Evolutionary conservation across 164 flowering plant species (phyloP), one percentile per base, ranked within the genome.

Genomic region (Berberis thunbergii): DNA sequence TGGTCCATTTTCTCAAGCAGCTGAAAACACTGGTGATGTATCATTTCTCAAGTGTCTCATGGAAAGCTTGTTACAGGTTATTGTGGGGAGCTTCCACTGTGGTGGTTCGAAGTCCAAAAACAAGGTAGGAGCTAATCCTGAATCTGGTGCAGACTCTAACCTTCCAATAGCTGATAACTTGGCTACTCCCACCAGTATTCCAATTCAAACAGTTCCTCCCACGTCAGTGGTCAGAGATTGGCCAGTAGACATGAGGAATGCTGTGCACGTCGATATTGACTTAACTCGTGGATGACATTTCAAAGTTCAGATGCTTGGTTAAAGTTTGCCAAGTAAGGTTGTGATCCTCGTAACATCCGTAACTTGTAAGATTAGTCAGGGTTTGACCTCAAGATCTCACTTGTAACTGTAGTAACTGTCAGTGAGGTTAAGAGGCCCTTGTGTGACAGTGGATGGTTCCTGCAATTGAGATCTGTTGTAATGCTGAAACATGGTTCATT

Each of bases 261-360:
- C 65, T 10, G 72, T 78, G 42, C 83, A 80, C 59, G 73, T 83
- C 26, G 94, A 81, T 59, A 86, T 89, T 64, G 89, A 89, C 81
- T 77, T 89, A 78, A 83, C 80, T 3, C 85, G 88, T 4, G 86
- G 91, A 74, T 83, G 81, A 85, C 43, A 26, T 38, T 54, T 48
- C 38, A 52, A 52, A 26, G 13, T 52, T 11, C 54, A 52, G 54
- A 52, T 1, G n/a, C 13, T 12, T 52, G 54, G n/a, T 52, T 52
- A 4, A 3, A 1, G n/a, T 52, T 1, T 1, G 54, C 54, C 10
- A 12, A 52, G 54, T 52, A 9, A 10, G 11, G 13, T 52, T 4
- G 8, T 52, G 54, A 4, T 4, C 54, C 53, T 61, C n/a, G n/a
- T 7, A 8, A 46, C 49, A 46, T 46, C 26, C 26, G 26, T 26